Conservation (phyloP, 177 flowering plant species). For the Vitis hybrid region DNA sequence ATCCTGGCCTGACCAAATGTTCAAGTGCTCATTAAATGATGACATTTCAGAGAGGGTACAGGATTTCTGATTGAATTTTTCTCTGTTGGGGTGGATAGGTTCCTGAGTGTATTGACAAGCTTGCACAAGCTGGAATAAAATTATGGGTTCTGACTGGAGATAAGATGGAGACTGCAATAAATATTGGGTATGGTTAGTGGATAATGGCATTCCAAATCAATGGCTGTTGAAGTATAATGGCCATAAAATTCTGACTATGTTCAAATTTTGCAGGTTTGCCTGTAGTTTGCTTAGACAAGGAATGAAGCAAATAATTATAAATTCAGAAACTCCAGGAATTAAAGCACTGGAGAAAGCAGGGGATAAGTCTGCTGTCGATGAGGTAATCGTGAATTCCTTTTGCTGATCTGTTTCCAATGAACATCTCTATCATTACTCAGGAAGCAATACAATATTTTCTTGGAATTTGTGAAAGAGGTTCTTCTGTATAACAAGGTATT, state of each 20-base stretch:
- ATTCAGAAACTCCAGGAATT: slow-evolving; percentile 46
- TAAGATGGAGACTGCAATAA: slow-evolving; percentile 66
- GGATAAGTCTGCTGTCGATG: slow-evolving; percentile 42
- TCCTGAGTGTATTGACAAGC: slow-evolving; percentile 64
- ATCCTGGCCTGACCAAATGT: too few relatives aligned
- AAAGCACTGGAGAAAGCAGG: slow-evolving; percentile 49
- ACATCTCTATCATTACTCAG: too few relatives aligned
- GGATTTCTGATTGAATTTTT: slow-evolving; percentile 1
- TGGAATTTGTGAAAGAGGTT: neutral
- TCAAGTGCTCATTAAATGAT: neutral
- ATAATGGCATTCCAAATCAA: neutral
- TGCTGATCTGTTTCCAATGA: neutral
- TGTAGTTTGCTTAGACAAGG: slow-evolving; percentile 84
- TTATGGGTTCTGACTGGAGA: slow-evolving; percentile 63
- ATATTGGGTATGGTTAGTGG: slow-evolving; percentile 40
- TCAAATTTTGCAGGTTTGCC: slow-evolving; percentile 52
- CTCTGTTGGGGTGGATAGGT: slow-evolving; percentile 28
- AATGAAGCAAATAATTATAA: slow-evolving; percentile 73
- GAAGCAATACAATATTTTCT: neutral
- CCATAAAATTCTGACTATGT: slow-evolving; percentile 12
- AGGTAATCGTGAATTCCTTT: slow-evolving; percentile 30
- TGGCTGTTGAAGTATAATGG: neutral
- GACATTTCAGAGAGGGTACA: neutral
- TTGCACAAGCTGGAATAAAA: slow-evolving; percentile 64
- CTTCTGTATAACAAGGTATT: neutral